Evolutionary conservation across 257 asterid species (phyloP).

Genomic region (Solanum peruvianum): DNA sequence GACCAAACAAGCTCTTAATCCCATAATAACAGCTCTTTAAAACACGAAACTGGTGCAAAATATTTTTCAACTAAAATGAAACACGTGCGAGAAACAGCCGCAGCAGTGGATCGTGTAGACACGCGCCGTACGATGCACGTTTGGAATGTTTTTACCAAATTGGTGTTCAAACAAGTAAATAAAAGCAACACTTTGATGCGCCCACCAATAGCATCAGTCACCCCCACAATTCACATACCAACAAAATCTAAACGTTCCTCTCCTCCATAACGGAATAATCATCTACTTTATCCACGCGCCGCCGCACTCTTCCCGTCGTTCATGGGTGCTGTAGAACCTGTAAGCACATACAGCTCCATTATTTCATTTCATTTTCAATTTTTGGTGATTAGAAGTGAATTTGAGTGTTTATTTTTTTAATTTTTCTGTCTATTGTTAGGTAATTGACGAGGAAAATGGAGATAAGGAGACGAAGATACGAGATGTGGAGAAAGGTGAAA

Average conservation of each 20-base stretch:
- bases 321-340: slow-evolving; percentile 68
- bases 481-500: slow-evolving; percentile 66
- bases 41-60: slow-evolving; percentile 6
- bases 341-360: slow-evolving; percentile 11
- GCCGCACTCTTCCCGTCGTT: slow-evolving; percentile 8
- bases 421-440: slow-evolving; percentile 3
- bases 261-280: background rate
- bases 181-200: slow-evolving; percentile 8
- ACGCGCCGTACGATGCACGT: slow-evolving; percentile 24
- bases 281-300: slow-evolving; percentile 28
- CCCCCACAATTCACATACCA: background rate
- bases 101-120: background rate
- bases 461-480: slow-evolving; percentile 10
- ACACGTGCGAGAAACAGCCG: background rate
- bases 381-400: background rate
- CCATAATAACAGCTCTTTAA: slow-evolving; percentile 12
- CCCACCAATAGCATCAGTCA: slow-evolving; percentile 12
- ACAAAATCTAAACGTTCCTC: slow-evolving; percentile 45
- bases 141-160: background rate
- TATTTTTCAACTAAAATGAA: background rate
- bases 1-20: background rate
- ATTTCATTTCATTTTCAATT: background rate
- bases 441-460: slow-evolving; percentile 19
- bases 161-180: background rate
- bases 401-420: background rate